Conservation (phyloP, 176 grass and related monocot genomes). For the Eragrostis nindensis region DNA sequence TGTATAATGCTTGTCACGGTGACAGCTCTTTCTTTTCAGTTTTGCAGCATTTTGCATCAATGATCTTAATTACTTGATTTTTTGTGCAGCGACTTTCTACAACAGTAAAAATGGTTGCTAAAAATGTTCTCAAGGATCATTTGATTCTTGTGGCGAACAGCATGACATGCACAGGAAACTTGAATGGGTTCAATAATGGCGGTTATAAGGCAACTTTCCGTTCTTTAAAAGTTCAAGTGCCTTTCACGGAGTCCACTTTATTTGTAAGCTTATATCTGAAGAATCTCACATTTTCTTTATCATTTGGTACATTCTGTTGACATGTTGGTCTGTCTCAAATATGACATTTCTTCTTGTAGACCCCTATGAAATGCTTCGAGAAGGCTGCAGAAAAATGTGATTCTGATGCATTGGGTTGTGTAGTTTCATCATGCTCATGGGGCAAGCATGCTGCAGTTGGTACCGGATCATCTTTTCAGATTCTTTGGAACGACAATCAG, state of each 20-base stretch:
- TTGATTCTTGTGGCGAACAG: constrained; percentile 87
- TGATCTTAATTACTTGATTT: constrained; percentile 29
- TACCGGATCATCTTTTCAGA: constrained; percentile 89
- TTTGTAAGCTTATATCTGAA: constrained; percentile 66
- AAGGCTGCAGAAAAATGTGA: constrained; percentile 91
- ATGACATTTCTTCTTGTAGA: constrained; percentile 53
- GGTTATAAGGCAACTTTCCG: constrained; percentile 84
- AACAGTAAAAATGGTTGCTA: constrained; percentile 70
- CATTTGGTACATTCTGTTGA: constrained; percentile 22
- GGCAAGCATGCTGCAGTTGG: constrained; percentile 85
- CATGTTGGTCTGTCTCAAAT: constrained; percentile 8
- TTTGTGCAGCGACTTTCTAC: constrained; percentile 76
- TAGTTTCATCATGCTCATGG: constrained; percentile 93
- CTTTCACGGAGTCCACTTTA: constrained; percentile 93
- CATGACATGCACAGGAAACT: constrained; percentile 84
- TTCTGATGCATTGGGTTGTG: constrained; percentile 78
- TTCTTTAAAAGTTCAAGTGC: constrained; percentile 98
- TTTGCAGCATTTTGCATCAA: background rate
- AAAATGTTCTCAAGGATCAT: constrained; percentile 88
- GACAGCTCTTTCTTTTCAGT: background rate
- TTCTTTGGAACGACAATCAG: constrained; percentile 95
- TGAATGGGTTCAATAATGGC: constrained; percentile 84
- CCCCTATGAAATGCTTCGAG: constrained; percentile 99
- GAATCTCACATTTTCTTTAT: constrained; percentile 39
- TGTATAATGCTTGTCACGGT: constrained; percentile 16